Percentiles rank a stretch among this genome's conserved stretches.
Evolutionary conservation across 345 rosid species (phyloP).

Genomic region (Jatropha curcas): DNA sequence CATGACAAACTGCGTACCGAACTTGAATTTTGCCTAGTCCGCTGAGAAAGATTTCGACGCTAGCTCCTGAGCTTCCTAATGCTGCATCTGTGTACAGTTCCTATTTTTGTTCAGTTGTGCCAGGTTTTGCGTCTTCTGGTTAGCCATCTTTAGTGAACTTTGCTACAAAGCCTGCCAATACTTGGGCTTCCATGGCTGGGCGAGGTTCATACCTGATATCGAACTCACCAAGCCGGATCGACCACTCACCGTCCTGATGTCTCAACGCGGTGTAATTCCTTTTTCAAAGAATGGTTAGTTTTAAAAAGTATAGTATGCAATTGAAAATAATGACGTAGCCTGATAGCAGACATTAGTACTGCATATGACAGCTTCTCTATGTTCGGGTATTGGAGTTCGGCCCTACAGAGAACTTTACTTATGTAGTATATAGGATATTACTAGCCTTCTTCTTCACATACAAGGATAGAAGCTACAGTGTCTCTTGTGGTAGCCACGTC

Average conservation of each 20-base stretch:
- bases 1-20: too few relatives aligned
- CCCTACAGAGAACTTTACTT: background rate
- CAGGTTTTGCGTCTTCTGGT: too few relatives aligned
- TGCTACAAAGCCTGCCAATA: too few relatives aligned
- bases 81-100: too few relatives aligned
- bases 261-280: background rate
- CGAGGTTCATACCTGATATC: too few relatives aligned
- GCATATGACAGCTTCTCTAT: background rate
- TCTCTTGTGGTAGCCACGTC: background rate
- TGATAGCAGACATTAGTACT: background rate
- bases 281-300: background rate
- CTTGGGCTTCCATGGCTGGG: too few relatives aligned
- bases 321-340: background rate
- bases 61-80: too few relatives aligned
- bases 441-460: background rate
- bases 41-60: too few relatives aligned
- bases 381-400: background rate
- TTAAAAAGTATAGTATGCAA: background rate
- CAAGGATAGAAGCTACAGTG: background rate
- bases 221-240: too few relatives aligned
- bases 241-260: background rate
- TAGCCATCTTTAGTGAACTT: too few relatives aligned
- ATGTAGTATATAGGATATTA: background rate
- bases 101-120: too few relatives aligned
- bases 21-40: too few relatives aligned